Conservation (phyloP, 192 early-diverging fungal genomes). For the Coemansia sp. region DNA sequence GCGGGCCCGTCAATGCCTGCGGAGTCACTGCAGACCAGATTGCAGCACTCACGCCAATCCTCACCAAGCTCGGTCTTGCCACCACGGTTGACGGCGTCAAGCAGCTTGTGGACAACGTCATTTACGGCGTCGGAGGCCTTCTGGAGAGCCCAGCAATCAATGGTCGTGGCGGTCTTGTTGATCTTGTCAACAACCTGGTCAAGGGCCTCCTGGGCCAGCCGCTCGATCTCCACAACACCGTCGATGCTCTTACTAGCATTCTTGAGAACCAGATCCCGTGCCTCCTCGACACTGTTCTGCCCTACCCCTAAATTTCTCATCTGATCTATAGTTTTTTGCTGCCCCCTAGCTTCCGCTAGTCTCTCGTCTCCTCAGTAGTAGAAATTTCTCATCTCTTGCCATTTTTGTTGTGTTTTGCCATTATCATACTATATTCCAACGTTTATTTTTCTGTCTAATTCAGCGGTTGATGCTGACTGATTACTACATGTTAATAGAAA, state of each 20-base stretch:
- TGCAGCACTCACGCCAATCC: slow-evolving; percentile 48
- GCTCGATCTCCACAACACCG: slow-evolving; percentile 40
- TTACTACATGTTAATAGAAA: no score
- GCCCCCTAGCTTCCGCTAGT: background rate
- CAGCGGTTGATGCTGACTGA: no score
- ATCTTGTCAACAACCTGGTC: slow-evolving; percentile 49
- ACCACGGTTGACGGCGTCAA: slow-evolving; percentile 42
- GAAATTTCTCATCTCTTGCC: slow-evolving; percentile 1
- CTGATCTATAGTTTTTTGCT: background rate
- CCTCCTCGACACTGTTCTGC: slow-evolving; percentile 47
- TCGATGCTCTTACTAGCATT: slow-evolving; percentile 36
- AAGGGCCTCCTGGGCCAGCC: slow-evolving; percentile 38
- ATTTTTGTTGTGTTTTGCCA: slow-evolving; percentile 8
- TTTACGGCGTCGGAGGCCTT: slow-evolving; percentile 32
- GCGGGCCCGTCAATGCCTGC: slow-evolving; percentile 26
- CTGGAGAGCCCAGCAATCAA: slow-evolving; percentile 36
- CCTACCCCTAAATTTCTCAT: slow-evolving; percentile 26
- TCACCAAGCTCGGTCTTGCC: slow-evolving; percentile 38
- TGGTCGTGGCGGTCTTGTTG: slow-evolving; percentile 29
- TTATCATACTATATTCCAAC: slow-evolving; percentile 4
- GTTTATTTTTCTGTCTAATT: background rate
- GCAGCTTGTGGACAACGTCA: slow-evolving; percentile 44
- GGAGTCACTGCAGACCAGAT: slow-evolving; percentile 43
- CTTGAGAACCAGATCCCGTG: slow-evolving; percentile 48
- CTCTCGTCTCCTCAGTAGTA: background rate